Evolutionary conservation across 306 rosid species (phyloP), one percentile per base, ranked within the genome.

Genomic region (Neltuma alba): DNA sequence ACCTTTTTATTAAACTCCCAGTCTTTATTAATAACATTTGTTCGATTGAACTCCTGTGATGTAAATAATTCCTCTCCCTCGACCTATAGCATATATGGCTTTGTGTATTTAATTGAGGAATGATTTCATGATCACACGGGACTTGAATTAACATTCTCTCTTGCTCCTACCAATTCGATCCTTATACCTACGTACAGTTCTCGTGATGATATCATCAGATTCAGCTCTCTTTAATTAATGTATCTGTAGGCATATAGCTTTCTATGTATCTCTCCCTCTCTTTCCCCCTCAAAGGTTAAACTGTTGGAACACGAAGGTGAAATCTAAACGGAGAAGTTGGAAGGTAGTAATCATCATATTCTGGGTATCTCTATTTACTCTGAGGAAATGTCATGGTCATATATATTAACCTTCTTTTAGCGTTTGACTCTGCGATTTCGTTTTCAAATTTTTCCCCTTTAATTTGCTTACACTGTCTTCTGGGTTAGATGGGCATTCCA

Each of bases 151-250:
- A 50, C 23, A 50, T 50, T 50, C 28, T 62, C 77, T 65, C 60
- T 52, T 57, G 33, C 61, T 27, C 63, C 70, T n/a, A 34, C 54
- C 78, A 70, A 54, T 52, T 40, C 4, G 4, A 33, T 41, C 45
- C 65, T 44, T 13, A 44, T 52, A 63, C 28, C 64, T 70, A 71
- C 65, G 63, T 73, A 44, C 52, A 42, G 11, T 63, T 71, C 82
- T 84, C 76, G 82, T 80, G 82, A 77, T 80, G 82, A 72, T 55
- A 44, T 68, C 30, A 18, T 33, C 70, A n/a, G 5, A 20, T 52
- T 21, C 14, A 70, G 23, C 67, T 34, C 63, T 67, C 42, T 77
- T 54, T 28, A 27, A 42, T 70, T 66, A 77, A 77, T 77, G 62
- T 36, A 64, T 38, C 33, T 7, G 5, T 76, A 42, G 2, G 1